Conservation (phyloP, 495 filamentous ascomycete genomes). For the Aspergillus saccharolyticus region DNA sequence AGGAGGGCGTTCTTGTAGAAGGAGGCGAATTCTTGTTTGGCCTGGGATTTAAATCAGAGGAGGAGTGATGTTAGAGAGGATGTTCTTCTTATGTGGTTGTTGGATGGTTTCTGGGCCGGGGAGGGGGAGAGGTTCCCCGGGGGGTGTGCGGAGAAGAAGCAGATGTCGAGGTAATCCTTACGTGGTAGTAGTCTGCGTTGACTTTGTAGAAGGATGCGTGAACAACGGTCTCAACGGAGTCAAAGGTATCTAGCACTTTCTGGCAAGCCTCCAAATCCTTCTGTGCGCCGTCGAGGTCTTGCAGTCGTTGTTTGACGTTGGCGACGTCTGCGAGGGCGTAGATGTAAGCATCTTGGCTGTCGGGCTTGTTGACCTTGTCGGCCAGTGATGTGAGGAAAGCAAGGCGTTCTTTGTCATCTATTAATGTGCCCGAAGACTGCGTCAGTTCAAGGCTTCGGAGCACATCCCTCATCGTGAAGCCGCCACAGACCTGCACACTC, state of each 20-base stretch:
- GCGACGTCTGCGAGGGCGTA: conserved; percentile 91
- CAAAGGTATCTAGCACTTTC: conserved; percentile 81
- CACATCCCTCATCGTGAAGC: background rate
- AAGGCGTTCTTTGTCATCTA: conserved; percentile 84
- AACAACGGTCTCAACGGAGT: conserved; percentile 92
- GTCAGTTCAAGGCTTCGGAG: background rate
- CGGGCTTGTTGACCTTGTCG: conserved; percentile 83
- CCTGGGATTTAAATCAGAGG: conserved; percentile 26
- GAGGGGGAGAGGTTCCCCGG: too few species aligned
- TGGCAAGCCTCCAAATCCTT: conserved; percentile 85
- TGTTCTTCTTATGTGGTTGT: background rate
- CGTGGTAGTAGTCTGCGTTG: conserved; percentile 92
- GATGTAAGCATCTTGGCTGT: conserved; percentile 93
- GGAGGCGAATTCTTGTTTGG: conserved; percentile 82
- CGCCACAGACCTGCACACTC: conserved; percentile 78
- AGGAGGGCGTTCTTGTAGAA: conserved; percentile 98
- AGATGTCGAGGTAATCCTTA: conserved; percentile 25
- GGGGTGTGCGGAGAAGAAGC: too few species aligned
- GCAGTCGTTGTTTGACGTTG: conserved; percentile 73
- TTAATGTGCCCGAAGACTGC: background rate
- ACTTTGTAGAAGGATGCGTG: conserved; percentile 96
- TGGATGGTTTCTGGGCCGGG: too few species aligned
- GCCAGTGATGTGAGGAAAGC: conserved; percentile 79
- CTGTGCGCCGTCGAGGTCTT: conserved; percentile 69
- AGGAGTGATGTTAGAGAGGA: background rate